These are phyloP conservation scores for Gaultheria prostrata DNA, from an alignment of 148 eudicot species.

Conservation along the genomic window DNA sequence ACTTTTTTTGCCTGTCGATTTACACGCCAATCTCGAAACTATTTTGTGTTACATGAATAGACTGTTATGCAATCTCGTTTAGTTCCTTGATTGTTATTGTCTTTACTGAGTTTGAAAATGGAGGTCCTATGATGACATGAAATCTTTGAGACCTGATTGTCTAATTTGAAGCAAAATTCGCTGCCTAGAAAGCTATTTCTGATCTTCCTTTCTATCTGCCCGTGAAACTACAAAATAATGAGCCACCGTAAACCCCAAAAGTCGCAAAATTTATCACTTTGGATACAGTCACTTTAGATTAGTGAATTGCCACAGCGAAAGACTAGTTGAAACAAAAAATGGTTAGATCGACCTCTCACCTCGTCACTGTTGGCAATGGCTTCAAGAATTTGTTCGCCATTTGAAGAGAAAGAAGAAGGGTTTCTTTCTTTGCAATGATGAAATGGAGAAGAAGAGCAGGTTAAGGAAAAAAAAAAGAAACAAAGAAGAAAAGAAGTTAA, in stretches of 20 bases:
- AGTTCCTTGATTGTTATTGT: neutral
- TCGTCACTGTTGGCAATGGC: no score
- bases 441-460: no score
- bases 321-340: no score
- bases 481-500: no score
- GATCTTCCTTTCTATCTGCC: neutral
- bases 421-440: no score
- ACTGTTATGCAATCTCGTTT: neutral
- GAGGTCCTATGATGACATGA: constrained; percentile 41
- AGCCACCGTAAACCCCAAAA: neutral
- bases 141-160: constrained; percentile 58
- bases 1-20: neutral
- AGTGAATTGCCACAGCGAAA: no score
- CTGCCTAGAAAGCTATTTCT: constrained; percentile 9
- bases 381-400: no score
- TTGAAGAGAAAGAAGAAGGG: no score
- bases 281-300: neutral
- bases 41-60: neutral
- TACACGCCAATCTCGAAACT: neutral
- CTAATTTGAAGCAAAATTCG: constrained; percentile 10
- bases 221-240: neutral
- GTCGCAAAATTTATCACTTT: neutral
- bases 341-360: no score
- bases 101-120: neutral
- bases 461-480: no score